Percentiles rank a stretch among this genome's conserved stretches.
Evolutionary conservation across 2,329 filamentous ascomycete genomes (phyloP).

Genomic region (Lachnellula hyalina): DNA sequence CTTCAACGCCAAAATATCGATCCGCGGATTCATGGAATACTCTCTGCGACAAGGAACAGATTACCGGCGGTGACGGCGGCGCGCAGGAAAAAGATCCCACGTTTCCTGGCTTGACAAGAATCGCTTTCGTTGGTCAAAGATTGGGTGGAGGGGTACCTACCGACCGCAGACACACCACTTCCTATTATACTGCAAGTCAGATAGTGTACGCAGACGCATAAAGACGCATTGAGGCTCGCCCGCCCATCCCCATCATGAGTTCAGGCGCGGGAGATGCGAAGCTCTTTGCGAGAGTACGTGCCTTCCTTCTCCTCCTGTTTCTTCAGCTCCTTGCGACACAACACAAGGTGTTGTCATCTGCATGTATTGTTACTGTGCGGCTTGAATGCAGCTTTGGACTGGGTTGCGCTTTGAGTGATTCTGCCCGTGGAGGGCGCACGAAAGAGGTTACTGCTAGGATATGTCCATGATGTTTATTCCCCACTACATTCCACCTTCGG

Average conservation of each 20-base stretch:
- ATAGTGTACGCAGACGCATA: not conserved
- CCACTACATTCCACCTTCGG: slow-evolving; percentile 25
- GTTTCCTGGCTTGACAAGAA: slow-evolving; percentile 14
- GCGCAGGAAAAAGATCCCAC: slow-evolving; percentile 24
- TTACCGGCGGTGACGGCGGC: slow-evolving; percentile 22
- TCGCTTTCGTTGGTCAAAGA: slow-evolving; percentile 26
- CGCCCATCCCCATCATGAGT: slow-evolving; percentile 25
- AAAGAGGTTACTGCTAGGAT: not conserved
- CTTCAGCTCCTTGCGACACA: slow-evolving; percentile 4
- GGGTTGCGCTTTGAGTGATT: not conserved
- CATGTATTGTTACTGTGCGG: not conserved
- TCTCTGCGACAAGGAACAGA: slow-evolving; percentile 12
- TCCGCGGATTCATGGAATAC: slow-evolving; percentile 21
- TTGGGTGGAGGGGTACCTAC: slow-evolving; percentile 24
- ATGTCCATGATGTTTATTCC: slow-evolving; percentile 29
- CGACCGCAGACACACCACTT: slow-evolving; percentile 6
- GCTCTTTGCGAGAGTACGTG: slow-evolving; percentile 92
- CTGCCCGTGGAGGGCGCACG: not conserved
- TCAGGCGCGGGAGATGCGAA: slow-evolving; percentile 87
- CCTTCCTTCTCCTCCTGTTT: slow-evolving; percentile 22
- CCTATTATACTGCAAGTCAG: not conserved
- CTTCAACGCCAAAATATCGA: slow-evolving; percentile 4
- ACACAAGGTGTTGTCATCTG: not conserved
- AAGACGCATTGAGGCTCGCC: slow-evolving; percentile 15
- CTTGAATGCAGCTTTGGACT: not conserved